phyloP scores from a whole-genome alignment of 306 rosid genomes.

The Dalbergia oliveri region DNA sequence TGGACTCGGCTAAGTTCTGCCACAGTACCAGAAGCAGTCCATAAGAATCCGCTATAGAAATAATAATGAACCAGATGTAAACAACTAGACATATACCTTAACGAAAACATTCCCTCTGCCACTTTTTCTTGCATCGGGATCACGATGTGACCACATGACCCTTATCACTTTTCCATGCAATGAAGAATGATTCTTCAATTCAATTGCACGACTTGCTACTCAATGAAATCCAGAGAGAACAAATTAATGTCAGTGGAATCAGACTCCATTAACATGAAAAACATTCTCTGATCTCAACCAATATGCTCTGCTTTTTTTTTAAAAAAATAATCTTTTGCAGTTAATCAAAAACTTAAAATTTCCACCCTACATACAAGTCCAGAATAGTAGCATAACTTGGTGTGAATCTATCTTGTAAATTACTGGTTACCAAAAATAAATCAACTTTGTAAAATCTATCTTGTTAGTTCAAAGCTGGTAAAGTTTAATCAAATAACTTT shows the following conservation, averaged over 20 bases:
- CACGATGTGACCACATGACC: slow-evolving; percentile 87
- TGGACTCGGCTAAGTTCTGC: slow-evolving; percentile 76
- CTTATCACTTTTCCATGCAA: slow-evolving; percentile 78
- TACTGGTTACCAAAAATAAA: not conserved
- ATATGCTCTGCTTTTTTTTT: not conserved
- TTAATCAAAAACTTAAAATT: not conserved
- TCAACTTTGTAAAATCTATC: not conserved
- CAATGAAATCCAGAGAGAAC: slow-evolving; percentile 22
- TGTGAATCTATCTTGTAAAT: too few species aligned
- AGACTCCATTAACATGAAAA: not conserved
- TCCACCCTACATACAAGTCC: not conserved
- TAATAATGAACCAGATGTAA: not conserved
- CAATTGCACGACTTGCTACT: slow-evolving; percentile 73
- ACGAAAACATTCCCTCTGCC: slow-evolving; percentile 83
- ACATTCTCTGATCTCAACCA: slow-evolving; percentile 32
- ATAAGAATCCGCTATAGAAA: slow-evolving; percentile 28
- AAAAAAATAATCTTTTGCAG: not conserved
- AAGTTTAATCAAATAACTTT: too few species aligned
- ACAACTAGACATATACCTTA: slow-evolving; percentile 63
- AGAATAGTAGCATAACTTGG: not conserved
- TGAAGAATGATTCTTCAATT: slow-evolving; percentile 64
- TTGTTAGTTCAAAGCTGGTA: not conserved
- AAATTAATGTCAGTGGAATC: not conserved
- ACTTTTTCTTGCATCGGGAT: slow-evolving; percentile 75
- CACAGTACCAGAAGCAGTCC: slow-evolving; percentile 34